A percentile compares a stretch with the other conserved stretches of the same genome.
These are phyloP conservation scores for Eucalyptus polybractea DNA, from an alignment of 345 rosid species.

Conservation along the genomic window DNA sequence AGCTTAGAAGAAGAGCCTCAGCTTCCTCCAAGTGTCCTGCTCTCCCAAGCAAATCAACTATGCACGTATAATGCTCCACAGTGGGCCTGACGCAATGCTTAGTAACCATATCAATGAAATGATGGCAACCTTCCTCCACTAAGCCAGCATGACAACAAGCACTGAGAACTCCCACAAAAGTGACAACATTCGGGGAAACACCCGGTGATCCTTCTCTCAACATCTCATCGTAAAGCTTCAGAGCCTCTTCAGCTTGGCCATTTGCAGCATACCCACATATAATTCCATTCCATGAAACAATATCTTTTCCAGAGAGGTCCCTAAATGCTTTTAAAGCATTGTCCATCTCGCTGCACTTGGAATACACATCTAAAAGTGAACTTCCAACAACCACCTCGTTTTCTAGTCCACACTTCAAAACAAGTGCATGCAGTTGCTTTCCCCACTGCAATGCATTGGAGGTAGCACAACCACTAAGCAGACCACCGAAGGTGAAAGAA, in stretches of 20 bases:
- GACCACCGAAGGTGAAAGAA: conserved; percentile 25
- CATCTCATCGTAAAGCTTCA: conserved; percentile 6
- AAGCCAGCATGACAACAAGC: conserved; percentile 40
- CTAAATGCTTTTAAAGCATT: conserved; percentile 12
- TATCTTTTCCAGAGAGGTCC: conserved; percentile 13
- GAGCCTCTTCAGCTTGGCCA: conserved; percentile 19
- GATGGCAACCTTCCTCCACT: conserved; percentile 22
- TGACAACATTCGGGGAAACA: conserved; percentile 23
- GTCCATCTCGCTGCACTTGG: neutral
- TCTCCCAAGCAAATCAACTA: neutral
- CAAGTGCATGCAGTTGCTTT: conserved; percentile 14
- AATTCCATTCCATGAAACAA: conserved; percentile 35
- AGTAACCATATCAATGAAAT: conserved; percentile 21
- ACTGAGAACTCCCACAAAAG: conserved; percentile 27
- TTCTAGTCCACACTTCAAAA: conserved; percentile 10
- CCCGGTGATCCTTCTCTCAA: conserved; percentile 14
- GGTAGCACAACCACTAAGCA: conserved; percentile 25
- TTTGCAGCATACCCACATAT: conserved; percentile 29
- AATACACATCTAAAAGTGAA: conserved; percentile 31
- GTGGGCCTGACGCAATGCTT: conserved; percentile 10
- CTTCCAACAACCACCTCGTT: conserved; percentile 10
- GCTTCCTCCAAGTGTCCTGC: neutral
- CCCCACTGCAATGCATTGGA: conserved; percentile 9
- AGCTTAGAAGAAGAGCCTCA: neutral
- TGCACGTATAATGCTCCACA: neutral